Evolutionary conservation across 2,329 filamentous ascomycete genomes (phyloP).

Genomic region (Parastagonospora nodorum): DNA sequence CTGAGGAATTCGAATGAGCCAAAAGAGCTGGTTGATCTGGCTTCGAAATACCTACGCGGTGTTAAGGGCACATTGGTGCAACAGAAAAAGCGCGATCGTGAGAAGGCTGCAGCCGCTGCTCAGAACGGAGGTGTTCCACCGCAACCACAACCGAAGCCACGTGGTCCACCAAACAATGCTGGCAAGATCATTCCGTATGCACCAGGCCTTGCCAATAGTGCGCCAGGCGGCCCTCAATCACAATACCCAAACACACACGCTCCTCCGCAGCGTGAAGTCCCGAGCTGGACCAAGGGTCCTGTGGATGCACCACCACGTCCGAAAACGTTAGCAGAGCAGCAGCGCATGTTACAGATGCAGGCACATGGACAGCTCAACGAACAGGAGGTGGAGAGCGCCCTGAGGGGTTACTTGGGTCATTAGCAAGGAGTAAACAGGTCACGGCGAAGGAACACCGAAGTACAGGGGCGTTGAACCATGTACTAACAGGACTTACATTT

Average conservation of each 20-base stretch:
- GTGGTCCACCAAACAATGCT: not conserved
- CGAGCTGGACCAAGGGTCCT: conserved; percentile 1
- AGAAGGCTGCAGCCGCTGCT: conserved; percentile 26
- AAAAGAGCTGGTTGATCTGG: conserved; percentile 57
- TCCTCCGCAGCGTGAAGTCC: not conserved
- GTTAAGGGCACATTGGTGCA: conserved; percentile 62
- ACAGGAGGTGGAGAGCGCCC: conserved; percentile 29
- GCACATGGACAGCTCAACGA: conserved; percentile 24
- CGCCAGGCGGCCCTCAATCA: not conserved
- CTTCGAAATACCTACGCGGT: conserved; percentile 61
- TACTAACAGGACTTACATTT: not conserved
- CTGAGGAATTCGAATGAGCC: conserved; percentile 64
- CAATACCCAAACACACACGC: not conserved
- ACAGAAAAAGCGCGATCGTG: conserved; percentile 52
- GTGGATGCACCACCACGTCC: not conserved
- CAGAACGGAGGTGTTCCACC: conserved; percentile 5
- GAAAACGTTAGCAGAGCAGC: conserved; percentile 2
- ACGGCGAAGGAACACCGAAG: too few species aligned
- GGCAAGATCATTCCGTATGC: not conserved
- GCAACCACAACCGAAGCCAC: not conserved
- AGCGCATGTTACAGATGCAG: conserved; percentile 15
- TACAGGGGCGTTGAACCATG: too few species aligned
- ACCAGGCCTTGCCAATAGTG: not conserved
- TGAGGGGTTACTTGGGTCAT: conserved; percentile 30
- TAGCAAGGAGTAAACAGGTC: not conserved